Evolutionary conservation across 2,329 filamentous ascomycete genomes (phyloP).

Genomic region (Beauveria scarabaeidicola): DNA sequence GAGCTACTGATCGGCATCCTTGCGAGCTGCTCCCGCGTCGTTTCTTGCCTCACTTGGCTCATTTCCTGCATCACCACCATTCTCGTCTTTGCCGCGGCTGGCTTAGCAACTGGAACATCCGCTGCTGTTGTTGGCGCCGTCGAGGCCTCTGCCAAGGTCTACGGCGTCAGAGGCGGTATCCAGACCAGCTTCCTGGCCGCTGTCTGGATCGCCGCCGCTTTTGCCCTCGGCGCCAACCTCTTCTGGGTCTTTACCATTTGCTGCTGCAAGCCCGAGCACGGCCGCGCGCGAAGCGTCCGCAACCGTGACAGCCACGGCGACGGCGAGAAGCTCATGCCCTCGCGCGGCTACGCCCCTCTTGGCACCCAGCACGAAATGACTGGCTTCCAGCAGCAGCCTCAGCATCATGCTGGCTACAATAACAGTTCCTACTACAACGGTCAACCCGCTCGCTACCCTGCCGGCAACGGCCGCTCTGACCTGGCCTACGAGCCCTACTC

Average conservation of each 20-base stretch:
- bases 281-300: conserved; percentile 23
- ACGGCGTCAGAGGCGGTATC: conserved; percentile 59
- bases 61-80: conserved; percentile 54
- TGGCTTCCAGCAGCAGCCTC: conserved; percentile 28
- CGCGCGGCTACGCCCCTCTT: conserved; percentile 29
- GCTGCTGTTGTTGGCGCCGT: conserved; percentile 60
- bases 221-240: conserved; percentile 64
- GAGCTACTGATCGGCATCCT: conserved; percentile 74
- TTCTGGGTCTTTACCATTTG: conserved; percentile 92
- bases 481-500: conserved; percentile 58
- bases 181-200: conserved; percentile 62
- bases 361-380: conserved; percentile 27
- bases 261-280: conserved; percentile 62
- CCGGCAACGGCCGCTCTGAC: conserved; percentile 36
- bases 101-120: conserved; percentile 68
- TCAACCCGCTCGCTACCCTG: conserved; percentile 30
- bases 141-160: conserved; percentile 55
- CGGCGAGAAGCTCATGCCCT: conserved; percentile 44
- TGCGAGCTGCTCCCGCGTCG: conserved; percentile 71
- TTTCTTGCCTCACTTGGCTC: conserved; percentile 76
- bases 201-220: conserved; percentile 73
- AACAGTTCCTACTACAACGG: conserved; percentile 13
- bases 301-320: conserved; percentile 26
- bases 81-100: conserved; percentile 52
- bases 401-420: conserved; percentile 17